These are phyloP conservation scores for Rhodosporidiobolus sp. DNA, from an alignment of 768 basidiomycete genomes.

Conservation along the genomic window DNA sequence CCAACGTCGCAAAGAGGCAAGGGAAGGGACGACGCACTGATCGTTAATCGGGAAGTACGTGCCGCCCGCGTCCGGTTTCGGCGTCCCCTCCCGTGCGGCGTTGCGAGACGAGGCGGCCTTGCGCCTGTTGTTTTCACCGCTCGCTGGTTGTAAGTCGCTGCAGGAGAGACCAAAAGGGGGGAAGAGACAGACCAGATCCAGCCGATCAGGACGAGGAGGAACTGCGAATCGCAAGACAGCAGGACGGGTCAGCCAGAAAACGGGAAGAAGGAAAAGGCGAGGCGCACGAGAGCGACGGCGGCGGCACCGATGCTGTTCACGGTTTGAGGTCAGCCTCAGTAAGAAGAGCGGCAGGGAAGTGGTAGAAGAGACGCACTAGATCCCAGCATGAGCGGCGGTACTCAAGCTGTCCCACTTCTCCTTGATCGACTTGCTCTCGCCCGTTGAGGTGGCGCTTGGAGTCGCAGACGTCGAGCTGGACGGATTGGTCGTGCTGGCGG, in stretches of 20 bases:
- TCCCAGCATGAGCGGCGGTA: not conserved
- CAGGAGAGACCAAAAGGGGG: not conserved
- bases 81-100: not conserved
- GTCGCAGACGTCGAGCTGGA: not conserved
- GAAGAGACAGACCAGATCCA: slow-evolving; percentile 15
- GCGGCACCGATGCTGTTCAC: slow-evolving; percentile 9
- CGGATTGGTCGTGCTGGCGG: not conserved
- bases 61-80: not conserved
- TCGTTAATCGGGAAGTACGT: slow-evolving; percentile 4
- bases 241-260: not conserved
- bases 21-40: not conserved
- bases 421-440: not conserved
- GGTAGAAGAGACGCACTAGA: not conserved
- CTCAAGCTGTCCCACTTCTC: slow-evolving; percentile 21
- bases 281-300: slow-evolving; percentile 3
- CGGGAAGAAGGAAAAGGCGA: not conserved
- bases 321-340: not conserved
- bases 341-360: no score
- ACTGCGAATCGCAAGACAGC: not conserved
- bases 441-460: not conserved
- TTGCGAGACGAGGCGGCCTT: not conserved
- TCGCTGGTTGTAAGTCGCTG: no score
- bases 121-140: no score
- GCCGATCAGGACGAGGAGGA: slow-evolving; percentile 24
- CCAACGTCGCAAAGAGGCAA: not conserved